Conservation (phyloP, 768 basidiomycete genomes). For the Baorangia bicolor region DNA sequence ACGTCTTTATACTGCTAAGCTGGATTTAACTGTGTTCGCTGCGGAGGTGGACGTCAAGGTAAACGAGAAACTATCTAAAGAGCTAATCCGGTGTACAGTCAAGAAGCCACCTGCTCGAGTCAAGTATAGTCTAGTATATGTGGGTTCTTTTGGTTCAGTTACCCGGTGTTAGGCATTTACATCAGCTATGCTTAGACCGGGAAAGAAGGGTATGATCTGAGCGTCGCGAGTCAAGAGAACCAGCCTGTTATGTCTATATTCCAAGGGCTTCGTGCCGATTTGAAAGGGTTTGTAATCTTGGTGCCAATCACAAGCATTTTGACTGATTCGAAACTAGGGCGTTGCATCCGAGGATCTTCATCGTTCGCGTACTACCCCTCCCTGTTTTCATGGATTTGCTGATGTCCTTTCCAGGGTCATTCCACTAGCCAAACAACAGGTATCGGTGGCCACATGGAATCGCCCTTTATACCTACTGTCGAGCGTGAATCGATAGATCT, state of each 20-base stretch:
- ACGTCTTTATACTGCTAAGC: constrained; percentile 33
- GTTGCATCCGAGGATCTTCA: constrained; percentile 74
- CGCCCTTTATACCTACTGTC: constrained; percentile 7
- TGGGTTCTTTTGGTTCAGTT: background rate
- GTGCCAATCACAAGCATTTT: background rate
- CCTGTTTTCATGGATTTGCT: background rate
- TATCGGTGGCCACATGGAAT: constrained; percentile 12
- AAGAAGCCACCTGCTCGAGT: background rate
- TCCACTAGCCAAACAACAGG: constrained; percentile 11
- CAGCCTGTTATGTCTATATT: background rate
- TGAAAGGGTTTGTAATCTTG: constrained; percentile 9
- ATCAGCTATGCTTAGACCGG: background rate
- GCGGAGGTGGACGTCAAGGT: constrained; percentile 3
- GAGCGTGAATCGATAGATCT: constrained; percentile 15
- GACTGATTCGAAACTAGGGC: constrained; percentile 37
- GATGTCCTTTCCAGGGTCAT: constrained; percentile 3
- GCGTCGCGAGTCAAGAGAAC: background rate
- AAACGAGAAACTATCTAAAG: background rate
- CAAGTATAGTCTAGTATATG: constrained; percentile 11
- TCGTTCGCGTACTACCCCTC: constrained; percentile 44
- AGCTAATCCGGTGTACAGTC: background rate
- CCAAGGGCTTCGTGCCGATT: constrained; percentile 10
- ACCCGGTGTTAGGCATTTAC: background rate
- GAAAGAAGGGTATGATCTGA: constrained; percentile 6
- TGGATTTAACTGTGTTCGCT: constrained; percentile 30